phyloP scores from a whole-genome alignment of 768 basidiomycete species.

The Tylopilus cervinicoccineus region DNA sequence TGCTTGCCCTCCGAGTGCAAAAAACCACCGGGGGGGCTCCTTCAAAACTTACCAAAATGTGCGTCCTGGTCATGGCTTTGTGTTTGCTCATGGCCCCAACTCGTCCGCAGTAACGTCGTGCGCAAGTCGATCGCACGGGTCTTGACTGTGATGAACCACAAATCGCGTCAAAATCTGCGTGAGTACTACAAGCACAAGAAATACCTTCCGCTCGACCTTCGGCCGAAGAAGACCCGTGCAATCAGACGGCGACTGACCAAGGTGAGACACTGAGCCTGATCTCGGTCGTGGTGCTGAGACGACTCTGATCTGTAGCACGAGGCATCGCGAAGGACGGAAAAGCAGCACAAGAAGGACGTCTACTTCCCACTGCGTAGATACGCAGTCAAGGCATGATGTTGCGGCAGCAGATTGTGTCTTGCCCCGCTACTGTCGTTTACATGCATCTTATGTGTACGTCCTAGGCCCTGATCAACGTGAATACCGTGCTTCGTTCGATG shows the following conservation, averaged over 20 bases:
- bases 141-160: conserved; percentile 97
- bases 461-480: conserved; percentile 32
- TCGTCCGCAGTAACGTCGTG: conserved; percentile 73
- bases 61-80: conserved; percentile 30
- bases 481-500: conserved; percentile 28
- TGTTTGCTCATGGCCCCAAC: not conserved
- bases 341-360: conserved; percentile 89
- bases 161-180: conserved; percentile 92
- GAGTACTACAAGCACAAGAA: conserved; percentile 99
- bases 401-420: conserved; percentile 19
- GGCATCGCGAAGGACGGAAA: conserved; percentile 78
- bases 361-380: conserved; percentile 95
- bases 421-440: conserved; percentile 26
- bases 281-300: conserved; percentile 1
- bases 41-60: conserved; percentile 98
- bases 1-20: conserved; percentile 90
- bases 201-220: conserved; percentile 94
- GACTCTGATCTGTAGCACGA: conserved; percentile 58
- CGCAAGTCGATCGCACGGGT: conserved; percentile 99
- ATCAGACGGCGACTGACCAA: conserved; percentile 93
- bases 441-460: conserved; percentile 36
- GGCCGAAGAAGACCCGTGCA: conserved; percentile 96
- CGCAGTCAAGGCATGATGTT: conserved; percentile 84
- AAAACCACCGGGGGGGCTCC: conserved; percentile 96
- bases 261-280: conserved; percentile 41